Evolutionary conservation across 2,329 filamentous ascomycete genomes (phyloP).

Genomic region (Penicillium sp.): DNA sequence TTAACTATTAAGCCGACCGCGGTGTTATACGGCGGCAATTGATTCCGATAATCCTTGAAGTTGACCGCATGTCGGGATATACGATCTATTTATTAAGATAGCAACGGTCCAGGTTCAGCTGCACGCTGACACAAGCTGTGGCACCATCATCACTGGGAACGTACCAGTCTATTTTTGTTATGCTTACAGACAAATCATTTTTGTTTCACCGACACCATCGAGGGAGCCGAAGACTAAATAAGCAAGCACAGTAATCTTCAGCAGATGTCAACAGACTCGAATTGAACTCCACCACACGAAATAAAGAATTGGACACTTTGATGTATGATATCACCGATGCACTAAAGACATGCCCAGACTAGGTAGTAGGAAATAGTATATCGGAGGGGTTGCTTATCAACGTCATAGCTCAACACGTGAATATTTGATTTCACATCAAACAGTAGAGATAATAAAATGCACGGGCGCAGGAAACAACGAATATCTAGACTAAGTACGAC

Average conservation of each 20-base stretch:
- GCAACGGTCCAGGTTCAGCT: neutral
- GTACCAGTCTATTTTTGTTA: neutral
- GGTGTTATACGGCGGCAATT: neutral
- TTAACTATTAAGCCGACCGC: no score
- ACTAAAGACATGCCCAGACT: neutral
- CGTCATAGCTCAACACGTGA: conserved; percentile 8
- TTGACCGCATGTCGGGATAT: neutral
- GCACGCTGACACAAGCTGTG: neutral
- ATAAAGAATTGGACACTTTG: neutral
- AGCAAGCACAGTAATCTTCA: neutral
- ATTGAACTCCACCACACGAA: no score
- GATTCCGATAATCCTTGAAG: neutral
- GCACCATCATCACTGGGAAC: neutral
- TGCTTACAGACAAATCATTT: neutral
- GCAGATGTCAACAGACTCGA: neutral
- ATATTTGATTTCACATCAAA: neutral
- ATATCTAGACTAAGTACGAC: neutral
- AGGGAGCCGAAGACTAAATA: neutral
- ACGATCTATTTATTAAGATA: neutral
- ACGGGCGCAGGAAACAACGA: neutral
- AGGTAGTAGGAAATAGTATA: neutral
- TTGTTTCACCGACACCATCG: neutral
- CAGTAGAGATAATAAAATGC: neutral
- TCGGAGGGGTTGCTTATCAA: neutral
- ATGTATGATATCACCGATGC: conserved; percentile 2